phyloP scores from a whole-genome alignment of 768 basidiomycete genomes.

The Coprinopsis marcescibilis region DNA sequence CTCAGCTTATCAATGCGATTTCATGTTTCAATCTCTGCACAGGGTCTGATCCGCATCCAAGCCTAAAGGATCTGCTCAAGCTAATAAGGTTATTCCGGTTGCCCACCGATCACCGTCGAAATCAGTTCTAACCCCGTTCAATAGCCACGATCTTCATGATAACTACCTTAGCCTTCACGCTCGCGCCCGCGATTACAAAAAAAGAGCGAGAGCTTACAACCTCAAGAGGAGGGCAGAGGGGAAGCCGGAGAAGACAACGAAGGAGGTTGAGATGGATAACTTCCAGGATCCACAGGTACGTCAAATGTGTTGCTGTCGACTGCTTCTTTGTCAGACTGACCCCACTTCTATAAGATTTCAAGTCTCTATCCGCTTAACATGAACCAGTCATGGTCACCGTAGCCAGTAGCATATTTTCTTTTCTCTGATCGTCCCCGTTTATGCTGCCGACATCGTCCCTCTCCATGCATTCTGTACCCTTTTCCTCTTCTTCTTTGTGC shows the following conservation, averaged over 20 bases:
- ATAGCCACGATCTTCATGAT: slow-evolving; percentile 28
- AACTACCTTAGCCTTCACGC: slow-evolving; percentile 25
- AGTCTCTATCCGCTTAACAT: no score
- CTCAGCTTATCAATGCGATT: no score
- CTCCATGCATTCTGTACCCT: no score
- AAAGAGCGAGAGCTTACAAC: slow-evolving; percentile 16
- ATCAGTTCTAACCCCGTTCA: background rate
- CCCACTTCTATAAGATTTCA: no score
- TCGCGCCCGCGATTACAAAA: slow-evolving; percentile 20
- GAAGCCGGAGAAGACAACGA: slow-evolving; percentile 1
- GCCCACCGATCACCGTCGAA: background rate
- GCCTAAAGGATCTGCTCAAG: slow-evolving; percentile 23
- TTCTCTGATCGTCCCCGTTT: no score
- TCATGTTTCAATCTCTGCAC: no score
- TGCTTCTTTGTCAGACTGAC: no score
- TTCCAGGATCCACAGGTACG: slow-evolving; percentile 37
- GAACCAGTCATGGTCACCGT: no score
- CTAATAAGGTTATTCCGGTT: slow-evolving; percentile 23
- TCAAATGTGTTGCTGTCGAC: no score
- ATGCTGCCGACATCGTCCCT: no score
- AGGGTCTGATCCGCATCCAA: slow-evolving; percentile 24
- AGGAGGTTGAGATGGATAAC: slow-evolving; percentile 27
- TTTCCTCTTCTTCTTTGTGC: no score
- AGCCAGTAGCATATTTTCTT: no score
- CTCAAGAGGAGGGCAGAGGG: slow-evolving; percentile 15